phyloP scores from a whole-genome alignment of 164 flowering plant species.

The Tinospora cordifolia region DNA sequence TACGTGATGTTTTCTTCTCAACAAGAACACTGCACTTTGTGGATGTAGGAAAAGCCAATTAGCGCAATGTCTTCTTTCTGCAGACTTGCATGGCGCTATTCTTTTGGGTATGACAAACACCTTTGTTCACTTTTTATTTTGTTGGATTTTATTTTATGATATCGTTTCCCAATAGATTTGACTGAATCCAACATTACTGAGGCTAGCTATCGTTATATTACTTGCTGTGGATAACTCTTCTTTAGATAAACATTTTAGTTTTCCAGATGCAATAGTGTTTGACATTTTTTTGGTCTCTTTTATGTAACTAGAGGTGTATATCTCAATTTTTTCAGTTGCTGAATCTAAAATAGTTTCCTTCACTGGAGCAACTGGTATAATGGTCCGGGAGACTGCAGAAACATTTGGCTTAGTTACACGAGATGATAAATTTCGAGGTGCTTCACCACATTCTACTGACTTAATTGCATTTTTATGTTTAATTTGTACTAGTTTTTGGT shows the following conservation, averaged over 20 bases:
- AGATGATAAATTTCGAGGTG: slow-evolving; percentile 73
- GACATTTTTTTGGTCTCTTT: neutral
- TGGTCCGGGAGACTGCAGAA: slow-evolving; percentile 87
- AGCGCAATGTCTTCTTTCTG: slow-evolving; percentile 53
- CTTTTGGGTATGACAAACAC: slow-evolving; percentile 41
- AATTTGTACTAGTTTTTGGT: neutral
- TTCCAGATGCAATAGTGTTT: neutral
- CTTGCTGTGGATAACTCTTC: neutral
- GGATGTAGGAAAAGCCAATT: slow-evolving; percentile 54
- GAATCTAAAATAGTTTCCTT: slow-evolving; percentile 47
- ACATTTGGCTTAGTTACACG: slow-evolving; percentile 73
- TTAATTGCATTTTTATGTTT: neutral
- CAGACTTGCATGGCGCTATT: slow-evolving; percentile 81
- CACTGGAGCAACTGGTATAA: slow-evolving; percentile 60
- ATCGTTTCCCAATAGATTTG: neutral
- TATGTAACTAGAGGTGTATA: neutral
- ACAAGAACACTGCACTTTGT: neutral
- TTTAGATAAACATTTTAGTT: neutral
- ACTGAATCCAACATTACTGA: neutral
- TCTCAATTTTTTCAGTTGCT: slow-evolving; percentile 50
- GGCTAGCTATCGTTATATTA: neutral
- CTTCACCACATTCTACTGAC: neutral
- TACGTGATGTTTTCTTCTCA: neutral
- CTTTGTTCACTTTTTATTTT: neutral
- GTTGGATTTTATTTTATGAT: neutral